phyloP scores from a whole-genome alignment of 176 grass and related monocot genomes.

The Oryza longistaminata region DNA sequence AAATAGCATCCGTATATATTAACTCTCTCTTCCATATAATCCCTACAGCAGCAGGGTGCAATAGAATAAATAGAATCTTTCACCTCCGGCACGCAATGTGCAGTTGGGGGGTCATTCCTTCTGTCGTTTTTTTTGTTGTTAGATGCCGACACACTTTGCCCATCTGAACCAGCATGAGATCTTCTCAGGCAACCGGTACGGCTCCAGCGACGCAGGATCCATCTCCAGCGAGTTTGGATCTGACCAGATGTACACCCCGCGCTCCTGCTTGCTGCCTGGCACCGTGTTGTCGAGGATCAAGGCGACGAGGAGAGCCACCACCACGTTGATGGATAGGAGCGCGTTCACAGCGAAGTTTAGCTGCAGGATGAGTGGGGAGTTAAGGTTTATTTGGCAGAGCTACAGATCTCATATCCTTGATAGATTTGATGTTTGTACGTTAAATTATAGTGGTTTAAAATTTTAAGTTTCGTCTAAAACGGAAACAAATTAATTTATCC shows the following conservation, averaged over 20 bases:
- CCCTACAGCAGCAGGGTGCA: constrained; percentile 1
- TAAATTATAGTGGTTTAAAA: too few species aligned
- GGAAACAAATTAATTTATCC: too few species aligned
- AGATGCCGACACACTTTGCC: constrained; percentile 74
- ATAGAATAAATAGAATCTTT: constrained; percentile 46
- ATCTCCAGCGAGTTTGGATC: constrained; percentile 62
- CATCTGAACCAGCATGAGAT: constrained; percentile 79
- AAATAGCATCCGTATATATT: constrained; percentile 21
- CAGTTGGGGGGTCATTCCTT: too few species aligned
- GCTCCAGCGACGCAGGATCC: constrained; percentile 67
- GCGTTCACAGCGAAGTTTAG: constrained; percentile 86
- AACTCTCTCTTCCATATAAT: background rate
- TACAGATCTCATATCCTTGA: too few species aligned
- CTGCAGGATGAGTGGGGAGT: constrained; percentile 33
- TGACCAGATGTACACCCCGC: constrained; percentile 97
- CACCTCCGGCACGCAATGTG: background rate
- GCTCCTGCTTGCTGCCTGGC: constrained; percentile 82
- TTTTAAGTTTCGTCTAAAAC: too few species aligned
- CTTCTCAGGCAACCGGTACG: constrained; percentile 76
- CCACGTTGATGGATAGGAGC: constrained; percentile 85
- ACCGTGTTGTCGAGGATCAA: constrained; percentile 92
- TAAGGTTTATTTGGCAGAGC: too few species aligned
- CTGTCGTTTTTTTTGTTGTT: background rate
- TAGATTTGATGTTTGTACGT: too few species aligned
- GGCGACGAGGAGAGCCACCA: constrained; percentile 83